Evolutionary conservation across 768 basidiomycete species (phyloP).

Genomic region (Boletellus ananas): DNA sequence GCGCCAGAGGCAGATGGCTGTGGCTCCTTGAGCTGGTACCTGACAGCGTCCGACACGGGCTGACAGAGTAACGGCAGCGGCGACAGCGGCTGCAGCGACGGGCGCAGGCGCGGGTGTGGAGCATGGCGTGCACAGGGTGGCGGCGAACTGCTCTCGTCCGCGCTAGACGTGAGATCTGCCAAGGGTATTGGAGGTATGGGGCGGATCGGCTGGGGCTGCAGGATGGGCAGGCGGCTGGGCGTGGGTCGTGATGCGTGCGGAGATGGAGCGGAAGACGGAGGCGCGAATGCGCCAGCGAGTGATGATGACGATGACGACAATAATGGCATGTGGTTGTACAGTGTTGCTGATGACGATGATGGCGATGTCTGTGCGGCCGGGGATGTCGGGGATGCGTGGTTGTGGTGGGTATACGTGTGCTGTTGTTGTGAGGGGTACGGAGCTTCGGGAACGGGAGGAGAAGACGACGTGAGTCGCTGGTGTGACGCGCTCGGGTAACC

Average conservation of each 20-base stretch:
- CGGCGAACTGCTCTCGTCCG: conserved; percentile 11
- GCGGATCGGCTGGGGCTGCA: conserved; percentile 33
- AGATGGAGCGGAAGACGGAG: conserved; percentile 14
- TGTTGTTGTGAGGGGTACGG: conserved; percentile 16
- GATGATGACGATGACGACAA: conserved; percentile 27
- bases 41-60: conserved; percentile 30
- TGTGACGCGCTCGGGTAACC: conserved; percentile 27
- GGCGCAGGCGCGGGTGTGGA: not conserved
- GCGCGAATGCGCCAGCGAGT: conserved; percentile 26
- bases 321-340: conserved; percentile 14
- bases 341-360: conserved; percentile 16
- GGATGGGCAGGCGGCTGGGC: conserved; percentile 22
- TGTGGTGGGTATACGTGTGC: conserved; percentile 24
- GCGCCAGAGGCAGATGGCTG: not conserved
- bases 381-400: conserved; percentile 15
- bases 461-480: conserved; percentile 10
- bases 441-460: conserved; percentile 1
- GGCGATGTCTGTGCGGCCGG: conserved; percentile 2
- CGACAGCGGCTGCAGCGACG: conserved; percentile 15
- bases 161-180: conserved; percentile 24
- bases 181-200: conserved; percentile 34
- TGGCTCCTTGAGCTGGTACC: conserved; percentile 27
- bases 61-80: conserved; percentile 33
- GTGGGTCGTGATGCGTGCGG: conserved; percentile 13
- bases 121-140: not conserved